Evolutionary conservation across 2,329 filamentous ascomycete genomes (phyloP).

Genomic region (Taxawa tesnikishii): DNA sequence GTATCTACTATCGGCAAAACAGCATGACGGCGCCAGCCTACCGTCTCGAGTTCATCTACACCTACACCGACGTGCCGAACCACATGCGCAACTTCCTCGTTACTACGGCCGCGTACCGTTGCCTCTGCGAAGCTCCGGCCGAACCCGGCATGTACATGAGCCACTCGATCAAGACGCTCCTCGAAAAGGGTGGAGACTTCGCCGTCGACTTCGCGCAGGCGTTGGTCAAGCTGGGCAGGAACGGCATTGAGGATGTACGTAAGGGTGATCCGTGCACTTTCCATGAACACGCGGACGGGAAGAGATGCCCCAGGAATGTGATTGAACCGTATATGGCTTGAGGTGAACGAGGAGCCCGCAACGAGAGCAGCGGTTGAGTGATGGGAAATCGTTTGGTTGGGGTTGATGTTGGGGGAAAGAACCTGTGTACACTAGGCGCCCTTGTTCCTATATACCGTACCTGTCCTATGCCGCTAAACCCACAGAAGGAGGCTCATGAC

Average conservation of each 20-base stretch:
- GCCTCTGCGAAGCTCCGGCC: slow-evolving; percentile 12
- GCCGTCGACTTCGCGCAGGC: slow-evolving; percentile 17
- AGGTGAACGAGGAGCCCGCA: not conserved
- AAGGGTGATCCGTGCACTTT: slow-evolving; percentile 16
- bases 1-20: slow-evolving; percentile 18
- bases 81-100: slow-evolving; percentile 20
- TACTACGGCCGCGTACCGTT: slow-evolving; percentile 18
- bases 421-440: not conserved
- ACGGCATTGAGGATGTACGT: slow-evolving; percentile 16
- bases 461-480: not conserved
- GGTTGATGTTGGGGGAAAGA: no score
- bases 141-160: slow-evolving; percentile 10
- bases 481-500: no score
- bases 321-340: slow-evolving; percentile 8
- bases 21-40: slow-evolving; percentile 22
- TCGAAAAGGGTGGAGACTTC: slow-evolving; percentile 15
- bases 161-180: slow-evolving; percentile 14
- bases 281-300: slow-evolving; percentile 16
- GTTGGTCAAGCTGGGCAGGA: slow-evolving; percentile 14
- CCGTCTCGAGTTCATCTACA: slow-evolving; percentile 24
- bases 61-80: slow-evolving; percentile 13
- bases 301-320: slow-evolving; percentile 3
- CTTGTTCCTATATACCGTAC: no score
- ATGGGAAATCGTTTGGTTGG: no score
- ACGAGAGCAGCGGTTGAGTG: not conserved